Percentiles rank a stretch among this genome's conserved stretches.
These are phyloP conservation scores for Silene uniflora DNA, from an alignment of 148 eudicot species.

Conservation along the genomic window DNA sequence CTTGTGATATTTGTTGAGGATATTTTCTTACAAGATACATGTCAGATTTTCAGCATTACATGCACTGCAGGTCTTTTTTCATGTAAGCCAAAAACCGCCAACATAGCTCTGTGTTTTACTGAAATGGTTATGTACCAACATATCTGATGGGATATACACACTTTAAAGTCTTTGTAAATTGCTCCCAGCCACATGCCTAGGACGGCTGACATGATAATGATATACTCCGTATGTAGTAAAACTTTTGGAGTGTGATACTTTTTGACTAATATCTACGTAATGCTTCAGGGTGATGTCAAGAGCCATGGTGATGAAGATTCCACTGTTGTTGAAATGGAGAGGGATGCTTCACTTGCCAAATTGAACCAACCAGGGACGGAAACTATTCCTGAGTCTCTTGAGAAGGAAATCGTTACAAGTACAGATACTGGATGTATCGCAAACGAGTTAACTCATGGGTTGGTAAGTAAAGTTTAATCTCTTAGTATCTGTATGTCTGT, in stretches of 20 bases:
- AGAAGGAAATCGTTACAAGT: neutral
- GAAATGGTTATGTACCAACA: neutral
- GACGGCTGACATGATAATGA: neutral
- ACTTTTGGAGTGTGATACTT: neutral
- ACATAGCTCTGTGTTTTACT: neutral
- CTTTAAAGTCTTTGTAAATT: neutral
- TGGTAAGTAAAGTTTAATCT: slow-evolving; percentile 11
- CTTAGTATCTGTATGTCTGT: neutral
- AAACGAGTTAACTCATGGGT: neutral
- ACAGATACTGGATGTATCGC: neutral
- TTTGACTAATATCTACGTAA: neutral
- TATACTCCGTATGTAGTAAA: neutral
- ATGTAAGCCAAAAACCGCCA: neutral
- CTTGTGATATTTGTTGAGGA: too few species aligned
- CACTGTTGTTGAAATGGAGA: slow-evolving; percentile 6
- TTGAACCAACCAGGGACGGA: neutral
- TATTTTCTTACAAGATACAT: too few species aligned
- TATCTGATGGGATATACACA: neutral
- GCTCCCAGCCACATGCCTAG: neutral
- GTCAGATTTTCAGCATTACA: too few species aligned
- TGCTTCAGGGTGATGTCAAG: slow-evolving; percentile 19
- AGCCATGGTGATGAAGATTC: slow-evolving; percentile 12
- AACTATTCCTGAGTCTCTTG: slow-evolving; percentile 10
- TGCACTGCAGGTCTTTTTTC: too few species aligned
- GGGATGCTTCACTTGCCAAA: slow-evolving; percentile 1